Percentiles rank a stretch among this genome's conserved stretches.
phyloP scores from a whole-genome alignment of 2,329 filamentous ascomycete genomes.

The Alternaria triticina region DNA sequence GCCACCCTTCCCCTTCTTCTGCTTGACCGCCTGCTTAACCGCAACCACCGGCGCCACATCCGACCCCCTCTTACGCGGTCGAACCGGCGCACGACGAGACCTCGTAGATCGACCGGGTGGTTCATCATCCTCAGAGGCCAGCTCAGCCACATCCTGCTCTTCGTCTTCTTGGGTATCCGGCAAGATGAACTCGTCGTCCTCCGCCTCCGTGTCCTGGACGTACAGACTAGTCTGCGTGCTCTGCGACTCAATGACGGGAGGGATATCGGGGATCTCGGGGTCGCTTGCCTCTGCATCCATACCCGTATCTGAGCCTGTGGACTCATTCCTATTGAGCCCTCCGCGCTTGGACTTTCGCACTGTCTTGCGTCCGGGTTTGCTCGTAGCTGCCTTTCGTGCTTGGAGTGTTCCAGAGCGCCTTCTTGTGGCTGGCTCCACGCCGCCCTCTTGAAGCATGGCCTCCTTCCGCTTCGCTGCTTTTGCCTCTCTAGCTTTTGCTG shows the following conservation, averaged over 20 bases:
- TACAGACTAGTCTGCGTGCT: conserved; percentile 2
- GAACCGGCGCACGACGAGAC: not conserved
- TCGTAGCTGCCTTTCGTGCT: conserved; percentile 15
- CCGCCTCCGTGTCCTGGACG: conserved; percentile 18
- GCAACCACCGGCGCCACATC: conserved; percentile 3
- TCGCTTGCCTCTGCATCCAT: not conserved
- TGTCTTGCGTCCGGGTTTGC: not conserved
- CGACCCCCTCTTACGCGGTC: not conserved
- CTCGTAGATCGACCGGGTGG: not conserved
- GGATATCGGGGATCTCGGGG: not conserved
- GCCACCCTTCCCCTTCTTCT: conserved; percentile 8
- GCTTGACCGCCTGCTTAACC: not conserved
- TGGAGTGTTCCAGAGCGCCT: not conserved
- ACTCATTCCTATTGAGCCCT: not conserved
- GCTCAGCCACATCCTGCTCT: not conserved
- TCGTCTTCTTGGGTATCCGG: conserved; percentile 1
- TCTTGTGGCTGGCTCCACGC: not conserved
- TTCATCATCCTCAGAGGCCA: not conserved
- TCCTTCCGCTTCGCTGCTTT: conserved; percentile 17
- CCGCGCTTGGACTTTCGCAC: not conserved
- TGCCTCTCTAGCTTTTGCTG: conserved; percentile 21
- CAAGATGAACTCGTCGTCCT: conserved; percentile 10
- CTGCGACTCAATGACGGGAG: not conserved
- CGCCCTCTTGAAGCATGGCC: conserved; percentile 7
- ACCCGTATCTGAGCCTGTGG: conserved; percentile 1